phyloP scores from a whole-genome alignment of 306 rosid genomes.

The Cicer yamashitae region DNA sequence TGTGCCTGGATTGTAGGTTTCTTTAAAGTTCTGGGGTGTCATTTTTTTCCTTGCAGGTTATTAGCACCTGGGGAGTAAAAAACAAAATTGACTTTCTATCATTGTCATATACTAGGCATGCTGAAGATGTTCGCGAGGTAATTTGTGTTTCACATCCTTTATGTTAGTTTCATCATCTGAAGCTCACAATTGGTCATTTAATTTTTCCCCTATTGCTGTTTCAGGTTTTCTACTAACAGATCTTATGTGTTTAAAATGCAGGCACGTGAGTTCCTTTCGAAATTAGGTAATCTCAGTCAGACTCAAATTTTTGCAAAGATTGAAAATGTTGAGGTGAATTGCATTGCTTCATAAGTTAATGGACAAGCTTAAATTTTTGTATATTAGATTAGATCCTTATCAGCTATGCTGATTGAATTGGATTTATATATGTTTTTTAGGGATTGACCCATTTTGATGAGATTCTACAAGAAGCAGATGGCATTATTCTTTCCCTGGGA shows the following conservation, averaged over 20 bases:
- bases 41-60: slow-evolving; percentile 60
- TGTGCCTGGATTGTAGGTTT: slow-evolving; percentile 18
- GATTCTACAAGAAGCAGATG: slow-evolving; percentile 95
- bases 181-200: slow-evolving; percentile 25
- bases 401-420: slow-evolving; percentile 22
- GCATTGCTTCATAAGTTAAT: slow-evolving; percentile 30
- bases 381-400: slow-evolving; percentile 31
- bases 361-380: slow-evolving; percentile 14
- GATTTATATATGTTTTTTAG: slow-evolving; percentile 51
- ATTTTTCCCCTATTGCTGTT: slow-evolving; percentile 27
- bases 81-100: slow-evolving; percentile 92
- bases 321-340: slow-evolving; percentile 82
- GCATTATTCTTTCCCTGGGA: slow-evolving; percentile 89
- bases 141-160: slow-evolving; percentile 42
- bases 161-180: slow-evolving; percentile 20
- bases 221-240: slow-evolving; percentile 32
- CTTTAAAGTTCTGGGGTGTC: slow-evolving; percentile 27
- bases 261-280: slow-evolving; percentile 87
- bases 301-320: slow-evolving; percentile 94
- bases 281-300: slow-evolving; percentile 72
- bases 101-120: slow-evolving; percentile 81
- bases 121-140: slow-evolving; percentile 90
- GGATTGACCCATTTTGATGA: slow-evolving; percentile 91
- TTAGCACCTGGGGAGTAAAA: slow-evolving; percentile 82
- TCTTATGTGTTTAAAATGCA: slow-evolving; percentile 43